Evolutionary conservation across 139 green algal genomes (phyloP).

Genomic region (Tetradesmus lagerheimii): DNA sequence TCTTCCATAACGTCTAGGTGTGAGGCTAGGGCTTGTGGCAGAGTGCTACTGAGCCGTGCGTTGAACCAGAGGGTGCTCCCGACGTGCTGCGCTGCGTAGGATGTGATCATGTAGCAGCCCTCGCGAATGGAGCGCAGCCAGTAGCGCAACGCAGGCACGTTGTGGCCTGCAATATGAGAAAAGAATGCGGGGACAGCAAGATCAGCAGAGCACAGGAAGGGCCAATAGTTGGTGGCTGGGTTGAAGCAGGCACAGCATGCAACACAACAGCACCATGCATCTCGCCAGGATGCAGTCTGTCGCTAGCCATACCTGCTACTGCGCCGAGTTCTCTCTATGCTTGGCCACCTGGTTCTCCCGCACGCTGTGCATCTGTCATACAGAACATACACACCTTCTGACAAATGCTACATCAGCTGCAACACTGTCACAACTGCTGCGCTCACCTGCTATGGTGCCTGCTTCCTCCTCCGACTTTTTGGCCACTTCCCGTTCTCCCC

Average conservation of each 20-base stretch:
- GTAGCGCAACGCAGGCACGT: slow-evolving; percentile 54
- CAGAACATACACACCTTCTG: no score
- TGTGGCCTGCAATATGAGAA: no score
- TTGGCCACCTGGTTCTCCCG: not conserved
- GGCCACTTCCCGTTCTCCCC: slow-evolving; percentile 55
- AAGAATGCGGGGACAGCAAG: not conserved
- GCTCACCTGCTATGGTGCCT: slow-evolving; percentile 50
- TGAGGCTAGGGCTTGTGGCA: slow-evolving; percentile 34
- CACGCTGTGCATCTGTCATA: no score
- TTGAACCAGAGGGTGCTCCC: slow-evolving; percentile 35
- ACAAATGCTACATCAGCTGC: no score
- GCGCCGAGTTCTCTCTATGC: not conserved
- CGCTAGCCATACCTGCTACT: not conserved
- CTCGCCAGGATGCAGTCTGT: no score
- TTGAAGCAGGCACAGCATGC: not conserved
- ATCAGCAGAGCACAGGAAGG: not conserved
- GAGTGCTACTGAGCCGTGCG: slow-evolving; percentile 21
- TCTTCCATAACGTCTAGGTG: slow-evolving; percentile 59
- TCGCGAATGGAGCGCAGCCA: slow-evolving; percentile 60
- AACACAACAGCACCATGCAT: no score
- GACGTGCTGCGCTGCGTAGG: slow-evolving; percentile 21
- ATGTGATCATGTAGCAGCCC: slow-evolving; percentile 52
- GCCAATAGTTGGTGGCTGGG: no score
- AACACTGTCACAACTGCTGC: not conserved
- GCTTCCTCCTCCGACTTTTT: slow-evolving; percentile 49